Evolutionary conservation across 805 yeast species (phyloP).

Genomic region (Sugiyamaella lignohabitans): DNA sequence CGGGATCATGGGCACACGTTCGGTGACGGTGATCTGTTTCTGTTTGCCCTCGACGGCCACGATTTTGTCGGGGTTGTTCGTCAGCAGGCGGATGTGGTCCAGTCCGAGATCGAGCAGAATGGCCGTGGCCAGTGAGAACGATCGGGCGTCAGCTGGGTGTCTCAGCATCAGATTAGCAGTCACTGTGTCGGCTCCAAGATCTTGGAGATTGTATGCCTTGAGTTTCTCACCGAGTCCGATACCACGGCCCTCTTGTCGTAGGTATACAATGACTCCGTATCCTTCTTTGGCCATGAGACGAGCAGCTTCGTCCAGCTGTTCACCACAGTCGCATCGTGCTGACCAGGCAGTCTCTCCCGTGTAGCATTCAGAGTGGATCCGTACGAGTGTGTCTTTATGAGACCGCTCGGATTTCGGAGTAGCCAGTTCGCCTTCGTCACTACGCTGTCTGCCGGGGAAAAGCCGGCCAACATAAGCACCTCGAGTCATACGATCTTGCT

Average conservation of each 20-base stretch:
- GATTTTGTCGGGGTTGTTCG: constrained; percentile 95
- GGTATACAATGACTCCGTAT: constrained; percentile 88
- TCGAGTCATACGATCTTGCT: constrained; percentile 92
- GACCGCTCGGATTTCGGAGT: background rate
- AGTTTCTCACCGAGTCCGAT: constrained; percentile 97
- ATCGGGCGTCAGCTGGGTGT: constrained; percentile 98
- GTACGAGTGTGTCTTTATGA: constrained; percentile 44
- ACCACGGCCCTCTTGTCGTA: constrained; percentile 98
- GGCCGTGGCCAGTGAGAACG: constrained; percentile 89
- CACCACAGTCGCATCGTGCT: constrained; percentile 99
- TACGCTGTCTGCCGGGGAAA: constrained; percentile 74
- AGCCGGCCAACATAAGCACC: constrained; percentile 93
- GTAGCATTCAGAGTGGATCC: constrained; percentile 96
- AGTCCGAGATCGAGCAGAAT: constrained; percentile 79
- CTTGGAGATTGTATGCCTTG: constrained; percentile 95
- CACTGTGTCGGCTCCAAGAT: constrained; percentile 96
- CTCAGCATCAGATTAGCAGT: constrained; percentile 87
- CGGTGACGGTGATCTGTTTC: constrained; percentile 64
- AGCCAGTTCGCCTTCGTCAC: constrained; percentile 23
- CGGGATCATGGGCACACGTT: constrained; percentile 96
- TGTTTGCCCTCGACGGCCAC: constrained; percentile 88
- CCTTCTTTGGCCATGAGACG: constrained; percentile 81
- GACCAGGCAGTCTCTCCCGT: constrained; percentile 99
- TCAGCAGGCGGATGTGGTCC: constrained; percentile 63
- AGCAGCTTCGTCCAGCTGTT: constrained; percentile 97